Conservation (phyloP, 805 yeast genomes). For the Pichia manshurica region DNA sequence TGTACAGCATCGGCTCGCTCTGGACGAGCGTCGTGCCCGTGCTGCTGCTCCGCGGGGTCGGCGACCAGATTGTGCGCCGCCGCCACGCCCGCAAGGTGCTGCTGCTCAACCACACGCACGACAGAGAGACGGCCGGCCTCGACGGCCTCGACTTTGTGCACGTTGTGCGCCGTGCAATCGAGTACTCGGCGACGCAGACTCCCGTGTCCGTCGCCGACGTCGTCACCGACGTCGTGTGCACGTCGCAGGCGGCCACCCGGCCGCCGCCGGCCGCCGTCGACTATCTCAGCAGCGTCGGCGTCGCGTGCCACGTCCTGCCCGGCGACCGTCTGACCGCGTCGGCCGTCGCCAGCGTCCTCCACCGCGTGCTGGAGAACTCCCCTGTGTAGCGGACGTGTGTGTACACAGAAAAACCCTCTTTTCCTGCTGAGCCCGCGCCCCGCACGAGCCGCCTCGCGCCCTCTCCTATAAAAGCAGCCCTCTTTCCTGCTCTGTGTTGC, state of each 20-base stretch:
- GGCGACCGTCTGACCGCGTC: background rate
- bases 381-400: no score
- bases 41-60: slow-evolving; percentile 65
- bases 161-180: background rate
- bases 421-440: no score
- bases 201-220: background rate
- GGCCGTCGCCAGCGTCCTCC: background rate
- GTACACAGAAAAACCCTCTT: no score
- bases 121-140: slow-evolving; percentile 74
- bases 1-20: slow-evolving; percentile 81
- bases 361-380: no score
- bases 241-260: background rate
- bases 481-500: no score
- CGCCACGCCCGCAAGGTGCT: slow-evolving; percentile 44
- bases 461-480: no score
- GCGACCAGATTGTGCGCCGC: slow-evolving; percentile 39
- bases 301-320: background rate
- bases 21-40: slow-evolving; percentile 86
- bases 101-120: slow-evolving; percentile 66
- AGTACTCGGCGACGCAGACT: background rate
- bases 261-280: background rate
- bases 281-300: background rate
- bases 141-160: slow-evolving; percentile 53
- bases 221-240: background rate
- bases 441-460: no score